A percentile compares a stretch with the other conserved stretches of the same genome.
Evolutionary conservation across 2,329 filamentous ascomycete genomes (phyloP).

Genomic region (Gnomoniopsis sp.): DNA sequence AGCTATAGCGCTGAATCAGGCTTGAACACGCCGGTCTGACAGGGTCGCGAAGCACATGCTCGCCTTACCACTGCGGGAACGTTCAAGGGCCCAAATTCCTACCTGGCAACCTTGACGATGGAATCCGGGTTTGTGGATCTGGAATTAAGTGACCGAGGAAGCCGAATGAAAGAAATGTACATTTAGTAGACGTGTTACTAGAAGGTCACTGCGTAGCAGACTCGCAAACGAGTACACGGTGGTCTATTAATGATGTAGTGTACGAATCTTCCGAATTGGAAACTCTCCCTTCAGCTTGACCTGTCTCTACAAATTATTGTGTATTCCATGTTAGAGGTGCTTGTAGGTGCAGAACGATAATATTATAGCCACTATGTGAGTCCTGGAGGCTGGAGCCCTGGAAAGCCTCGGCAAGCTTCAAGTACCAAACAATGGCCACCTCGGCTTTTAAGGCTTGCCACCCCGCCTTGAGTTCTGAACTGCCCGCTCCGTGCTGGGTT

Average conservation of each 20-base stretch:
- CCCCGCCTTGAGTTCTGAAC: neutral
- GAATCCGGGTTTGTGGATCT: neutral
- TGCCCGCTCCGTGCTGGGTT: neutral
- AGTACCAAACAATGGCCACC: neutral
- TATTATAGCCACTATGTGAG: constrained; percentile 11
- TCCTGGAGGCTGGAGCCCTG: neutral
- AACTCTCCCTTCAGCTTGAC: neutral
- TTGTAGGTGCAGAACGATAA: too few relatives aligned
- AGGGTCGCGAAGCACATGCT: neutral
- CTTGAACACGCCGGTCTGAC: neutral
- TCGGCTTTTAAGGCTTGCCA: neutral
- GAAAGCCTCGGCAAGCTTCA: constrained; percentile 8
- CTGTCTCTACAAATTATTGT: neutral
- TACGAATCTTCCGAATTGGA: constrained; percentile 7
- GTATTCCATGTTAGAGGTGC: neutral
- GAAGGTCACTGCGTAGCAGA: neutral
- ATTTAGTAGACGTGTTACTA: constrained; percentile 4
- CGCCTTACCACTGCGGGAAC: neutral
- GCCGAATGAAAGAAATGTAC: constrained; percentile 5
- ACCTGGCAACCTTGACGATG: neutral
- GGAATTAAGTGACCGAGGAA: neutral
- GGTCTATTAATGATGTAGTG: constrained; percentile 6
- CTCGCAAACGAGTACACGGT: neutral
- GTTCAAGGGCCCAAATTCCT: neutral
- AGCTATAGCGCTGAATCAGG: neutral